These are phyloP conservation scores for Pseudoscleropodium purum DNA, from an alignment of 225 moss, liverwort and hornwort genomes.

Conservation along the genomic window DNA sequence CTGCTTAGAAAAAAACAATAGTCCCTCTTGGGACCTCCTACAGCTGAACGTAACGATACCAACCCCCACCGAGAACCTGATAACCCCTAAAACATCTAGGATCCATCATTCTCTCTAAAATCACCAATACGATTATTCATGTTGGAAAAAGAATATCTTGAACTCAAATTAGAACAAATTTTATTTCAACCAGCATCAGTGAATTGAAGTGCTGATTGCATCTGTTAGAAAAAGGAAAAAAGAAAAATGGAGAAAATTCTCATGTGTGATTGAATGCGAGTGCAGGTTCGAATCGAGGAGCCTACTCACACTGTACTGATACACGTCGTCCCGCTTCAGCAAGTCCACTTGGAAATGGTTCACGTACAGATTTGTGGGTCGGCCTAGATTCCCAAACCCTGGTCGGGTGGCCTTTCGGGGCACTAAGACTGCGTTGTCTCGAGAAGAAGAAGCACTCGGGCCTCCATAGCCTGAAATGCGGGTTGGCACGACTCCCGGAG, in stretches of 20 bases:
- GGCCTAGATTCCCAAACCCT: constrained; percentile 6
- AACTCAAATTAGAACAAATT: not conserved
- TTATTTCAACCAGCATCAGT: not conserved
- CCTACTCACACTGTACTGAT: constrained; percentile 56
- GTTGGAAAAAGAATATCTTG: not conserved
- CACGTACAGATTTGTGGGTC: not conserved
- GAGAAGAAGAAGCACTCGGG: not conserved
- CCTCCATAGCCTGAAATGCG: not conserved
- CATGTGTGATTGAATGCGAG: not conserved
- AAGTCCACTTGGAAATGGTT: constrained; percentile 55
- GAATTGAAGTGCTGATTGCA: not conserved
- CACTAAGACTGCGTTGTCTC: not conserved
- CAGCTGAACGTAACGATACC: not conserved
- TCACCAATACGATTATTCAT: not conserved
- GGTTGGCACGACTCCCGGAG: not conserved
- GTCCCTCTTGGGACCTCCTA: not conserved
- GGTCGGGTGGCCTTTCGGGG: not conserved
- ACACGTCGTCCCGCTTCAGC: constrained; percentile 42
- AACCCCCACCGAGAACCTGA: not conserved
- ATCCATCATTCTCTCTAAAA: not conserved
- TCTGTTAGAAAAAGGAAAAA: too few relatives aligned
- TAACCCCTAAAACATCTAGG: not conserved
- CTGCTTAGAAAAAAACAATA: not conserved
- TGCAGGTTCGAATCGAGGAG: not conserved
- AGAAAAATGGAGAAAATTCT: not conserved